These are phyloP conservation scores for Hirschfeldia incana DNA, from an alignment of 345 rosid species.

Conservation along the genomic window DNA sequence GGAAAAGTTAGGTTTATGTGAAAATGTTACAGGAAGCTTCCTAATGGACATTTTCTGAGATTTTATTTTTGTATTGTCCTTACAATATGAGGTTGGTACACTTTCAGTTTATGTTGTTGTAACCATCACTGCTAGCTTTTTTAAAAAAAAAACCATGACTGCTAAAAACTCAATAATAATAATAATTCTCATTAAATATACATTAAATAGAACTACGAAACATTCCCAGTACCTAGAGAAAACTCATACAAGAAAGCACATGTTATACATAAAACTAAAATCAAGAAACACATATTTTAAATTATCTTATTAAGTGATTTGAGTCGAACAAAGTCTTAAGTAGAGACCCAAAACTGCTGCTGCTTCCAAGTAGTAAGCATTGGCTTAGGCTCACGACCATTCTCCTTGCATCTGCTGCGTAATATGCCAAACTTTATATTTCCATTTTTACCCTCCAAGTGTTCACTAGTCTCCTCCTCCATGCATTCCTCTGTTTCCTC, in stretches of 20 bases:
- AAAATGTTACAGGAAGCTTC: conserved; percentile 27
- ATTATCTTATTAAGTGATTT: not conserved
- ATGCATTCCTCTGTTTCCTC: conserved; percentile 38
- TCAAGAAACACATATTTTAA: not conserved
- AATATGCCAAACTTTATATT: conserved; percentile 40
- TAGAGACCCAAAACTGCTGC: conserved; percentile 59
- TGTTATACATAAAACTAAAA: not conserved
- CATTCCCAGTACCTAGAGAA: conserved; percentile 8
- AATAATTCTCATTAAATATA: conserved; percentile 14
- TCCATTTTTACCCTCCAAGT: conserved; percentile 45
- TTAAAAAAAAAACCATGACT: not conserved
- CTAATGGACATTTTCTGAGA: not conserved
- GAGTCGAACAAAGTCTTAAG: conserved; percentile 27
- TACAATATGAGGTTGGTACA: not conserved
- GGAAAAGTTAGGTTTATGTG: not conserved
- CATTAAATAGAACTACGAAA: not conserved
- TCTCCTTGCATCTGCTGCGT: conserved; percentile 61
- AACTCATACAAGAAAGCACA: conserved; percentile 2
- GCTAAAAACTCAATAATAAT: not conserved
- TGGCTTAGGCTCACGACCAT: conserved; percentile 43
- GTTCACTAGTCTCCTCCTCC: conserved; percentile 35
- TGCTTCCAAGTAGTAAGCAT: conserved; percentile 53
- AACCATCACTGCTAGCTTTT: not conserved
- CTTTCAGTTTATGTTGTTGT: not conserved
- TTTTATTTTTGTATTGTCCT: not conserved